These are phyloP conservation scores for Euphorbia peplus DNA, from an alignment of 345 rosid genomes.

Conservation along the genomic window DNA sequence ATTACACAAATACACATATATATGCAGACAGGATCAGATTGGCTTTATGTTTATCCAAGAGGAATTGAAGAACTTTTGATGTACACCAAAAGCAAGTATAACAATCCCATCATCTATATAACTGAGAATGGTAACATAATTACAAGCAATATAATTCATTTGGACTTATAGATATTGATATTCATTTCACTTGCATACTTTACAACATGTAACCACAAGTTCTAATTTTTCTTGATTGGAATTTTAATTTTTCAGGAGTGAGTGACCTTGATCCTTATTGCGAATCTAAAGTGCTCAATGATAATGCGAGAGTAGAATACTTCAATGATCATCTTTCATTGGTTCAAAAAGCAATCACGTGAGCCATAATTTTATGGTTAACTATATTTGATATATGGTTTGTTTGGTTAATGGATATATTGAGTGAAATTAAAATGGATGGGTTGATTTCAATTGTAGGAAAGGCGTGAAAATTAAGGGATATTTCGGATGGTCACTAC, in stretches of 20 bases:
- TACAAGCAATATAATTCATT: no score
- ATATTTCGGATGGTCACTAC: background rate
- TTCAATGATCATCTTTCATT: constrained; percentile 25
- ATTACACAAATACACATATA: no score
- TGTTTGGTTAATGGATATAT: no score
- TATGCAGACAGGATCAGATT: constrained; percentile 13
- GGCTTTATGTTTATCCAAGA: constrained; percentile 14
- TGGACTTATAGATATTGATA: background rate
- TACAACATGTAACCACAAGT: no score
- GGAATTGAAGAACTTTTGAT: constrained; percentile 1
- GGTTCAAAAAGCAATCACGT: constrained; percentile 26
- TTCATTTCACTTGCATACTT: background rate
- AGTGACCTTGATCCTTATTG: constrained; percentile 20
- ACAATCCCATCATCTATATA: constrained; percentile 4
- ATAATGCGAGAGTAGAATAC: constrained; percentile 29
- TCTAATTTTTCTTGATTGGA: no score
- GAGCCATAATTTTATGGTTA: no score
- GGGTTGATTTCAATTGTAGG: background rate
- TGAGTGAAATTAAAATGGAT: no score
- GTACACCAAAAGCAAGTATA: background rate
- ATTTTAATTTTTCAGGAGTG: constrained; percentile 15
- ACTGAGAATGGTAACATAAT: constrained; percentile 11
- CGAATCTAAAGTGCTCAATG: constrained; percentile 14
- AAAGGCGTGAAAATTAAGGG: no score
- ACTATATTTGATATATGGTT: no score